phyloP scores from a whole-genome alignment of 2,329 filamentous ascomycete genomes.

The Diplocarpon mali region DNA sequence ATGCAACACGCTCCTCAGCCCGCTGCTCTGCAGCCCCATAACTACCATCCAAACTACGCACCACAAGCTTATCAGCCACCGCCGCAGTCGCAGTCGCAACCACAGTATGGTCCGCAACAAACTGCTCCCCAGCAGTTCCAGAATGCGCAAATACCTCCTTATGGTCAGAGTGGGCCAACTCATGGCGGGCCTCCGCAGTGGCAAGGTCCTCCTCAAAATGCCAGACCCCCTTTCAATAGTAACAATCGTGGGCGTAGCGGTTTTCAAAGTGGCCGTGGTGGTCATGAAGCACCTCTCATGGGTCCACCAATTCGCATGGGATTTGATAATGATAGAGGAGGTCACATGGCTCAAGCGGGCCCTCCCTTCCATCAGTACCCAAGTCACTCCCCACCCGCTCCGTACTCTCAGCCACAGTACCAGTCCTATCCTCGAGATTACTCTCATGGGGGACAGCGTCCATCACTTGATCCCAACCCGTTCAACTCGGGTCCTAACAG shows the following conservation, averaged over 20 bases:
- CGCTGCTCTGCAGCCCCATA: slow-evolving; percentile 38
- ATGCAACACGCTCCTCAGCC: slow-evolving; percentile 24
- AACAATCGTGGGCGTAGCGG: slow-evolving; percentile 27
- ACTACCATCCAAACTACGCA: slow-evolving; percentile 49
- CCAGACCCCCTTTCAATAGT: slow-evolving; percentile 31
- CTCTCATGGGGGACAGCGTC: slow-evolving; percentile 26
- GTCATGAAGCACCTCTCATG: slow-evolving; percentile 35
- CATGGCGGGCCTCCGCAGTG: slow-evolving; percentile 32
- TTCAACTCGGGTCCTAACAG: slow-evolving; percentile 30
- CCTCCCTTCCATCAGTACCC: slow-evolving; percentile 31
- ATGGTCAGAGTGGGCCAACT: slow-evolving; percentile 28
- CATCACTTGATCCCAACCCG: slow-evolving; percentile 26
- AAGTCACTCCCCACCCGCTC: slow-evolving; percentile 24
- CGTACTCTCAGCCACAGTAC: slow-evolving; percentile 27
- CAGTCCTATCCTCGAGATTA: slow-evolving; percentile 31
- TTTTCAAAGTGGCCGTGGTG: slow-evolving; percentile 33
- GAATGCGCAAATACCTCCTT: slow-evolving; percentile 22
- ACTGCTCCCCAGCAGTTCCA: slow-evolving; percentile 23
- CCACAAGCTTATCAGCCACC: slow-evolving; percentile 41
- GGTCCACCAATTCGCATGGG: slow-evolving; percentile 44
- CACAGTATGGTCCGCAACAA: slow-evolving; percentile 29
- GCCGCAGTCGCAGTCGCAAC: slow-evolving; percentile 30
- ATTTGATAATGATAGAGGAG: slow-evolving; percentile 37
- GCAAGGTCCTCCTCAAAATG: slow-evolving; percentile 25
- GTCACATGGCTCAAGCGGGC: slow-evolving; percentile 34